phyloP scores from a whole-genome alignment of 2,329 filamentous ascomycete species.

The Penicillium olsonii region DNA sequence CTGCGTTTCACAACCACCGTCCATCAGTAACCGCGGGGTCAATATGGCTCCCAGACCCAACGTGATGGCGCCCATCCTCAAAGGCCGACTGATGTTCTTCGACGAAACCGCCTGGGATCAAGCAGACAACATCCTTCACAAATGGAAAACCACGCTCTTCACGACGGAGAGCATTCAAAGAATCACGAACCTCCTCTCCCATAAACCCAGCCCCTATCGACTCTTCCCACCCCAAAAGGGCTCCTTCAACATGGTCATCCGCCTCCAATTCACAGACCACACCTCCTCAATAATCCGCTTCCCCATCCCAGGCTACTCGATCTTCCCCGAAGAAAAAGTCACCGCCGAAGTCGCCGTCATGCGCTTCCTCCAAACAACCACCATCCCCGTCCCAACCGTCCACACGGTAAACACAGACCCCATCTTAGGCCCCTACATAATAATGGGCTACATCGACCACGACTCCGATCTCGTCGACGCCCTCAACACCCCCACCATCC shows the following conservation, averaged over 20 bases:
- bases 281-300: not conserved
- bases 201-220: not conserved
- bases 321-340: constrained; percentile 5
- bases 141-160: not conserved
- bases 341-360: not conserved
- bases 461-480: constrained; percentile 15
- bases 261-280: not conserved
- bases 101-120: constrained; percentile 6
- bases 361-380: constrained; percentile 2
- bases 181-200: not conserved
- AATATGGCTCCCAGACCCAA: not conserved
- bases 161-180: not conserved
- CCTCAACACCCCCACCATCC: constrained; percentile 26
- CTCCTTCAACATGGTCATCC: not conserved
- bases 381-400: not conserved
- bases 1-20: too few species aligned
- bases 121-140: not conserved
- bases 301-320: constrained; percentile 1
- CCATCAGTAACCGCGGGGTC: not conserved
- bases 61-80: not conserved
- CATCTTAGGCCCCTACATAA: constrained; percentile 29
- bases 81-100: constrained; percentile 5
- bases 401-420: constrained; percentile 11
- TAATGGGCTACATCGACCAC: constrained; percentile 27
- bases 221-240: not conserved